These are phyloP conservation scores for Paecilomyces fulvus DNA, from an alignment of 2,329 filamentous ascomycete genomes.

Conservation along the genomic window DNA sequence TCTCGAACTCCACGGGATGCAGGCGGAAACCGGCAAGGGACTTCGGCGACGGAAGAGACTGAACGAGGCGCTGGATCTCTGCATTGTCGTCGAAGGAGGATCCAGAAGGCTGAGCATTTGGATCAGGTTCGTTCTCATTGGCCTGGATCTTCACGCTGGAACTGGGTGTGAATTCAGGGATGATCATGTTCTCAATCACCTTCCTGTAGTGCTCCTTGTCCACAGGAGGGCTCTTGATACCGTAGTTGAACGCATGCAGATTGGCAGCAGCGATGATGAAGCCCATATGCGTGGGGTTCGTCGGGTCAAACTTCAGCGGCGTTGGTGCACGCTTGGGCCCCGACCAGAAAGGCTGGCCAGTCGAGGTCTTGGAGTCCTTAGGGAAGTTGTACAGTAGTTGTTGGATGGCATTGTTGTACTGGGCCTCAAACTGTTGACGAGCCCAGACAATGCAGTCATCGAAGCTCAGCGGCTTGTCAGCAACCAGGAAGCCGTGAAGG, in stretches of 20 bases:
- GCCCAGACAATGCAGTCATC: constrained; percentile 98
- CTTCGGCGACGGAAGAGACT: constrained; percentile 68
- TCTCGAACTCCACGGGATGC: constrained; percentile 91
- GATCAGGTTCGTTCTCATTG: constrained; percentile 89
- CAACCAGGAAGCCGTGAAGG: constrained; percentile 81
- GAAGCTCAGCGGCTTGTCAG: constrained; percentile 82
- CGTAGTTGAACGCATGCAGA: constrained; percentile 95
- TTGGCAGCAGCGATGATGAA: constrained; percentile 86
- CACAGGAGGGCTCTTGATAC: constrained; percentile 74
- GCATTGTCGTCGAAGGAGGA: constrained; percentile 59
- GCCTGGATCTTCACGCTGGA: constrained; percentile 93
- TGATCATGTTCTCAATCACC: constrained; percentile 83
- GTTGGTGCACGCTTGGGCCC: constrained; percentile 95
- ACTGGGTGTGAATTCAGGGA: constrained; percentile 89
- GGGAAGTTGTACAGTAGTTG: constrained; percentile 96
- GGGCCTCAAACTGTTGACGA: constrained; percentile 84
- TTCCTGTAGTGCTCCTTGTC: constrained; percentile 65
- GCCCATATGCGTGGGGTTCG: constrained; percentile 75
- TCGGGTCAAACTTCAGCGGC: constrained; percentile 76
- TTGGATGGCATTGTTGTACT: constrained; percentile 94
- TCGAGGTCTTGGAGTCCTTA: constrained; percentile 81
- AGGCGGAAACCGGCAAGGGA: constrained; percentile 81
- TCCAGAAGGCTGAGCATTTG: constrained; percentile 56
- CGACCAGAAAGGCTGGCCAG: constrained; percentile 91
- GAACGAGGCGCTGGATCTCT: constrained; percentile 65